Base-by-base conservation (phyloP, 345 rosid species). In the Sapria himalayana region DNA sequence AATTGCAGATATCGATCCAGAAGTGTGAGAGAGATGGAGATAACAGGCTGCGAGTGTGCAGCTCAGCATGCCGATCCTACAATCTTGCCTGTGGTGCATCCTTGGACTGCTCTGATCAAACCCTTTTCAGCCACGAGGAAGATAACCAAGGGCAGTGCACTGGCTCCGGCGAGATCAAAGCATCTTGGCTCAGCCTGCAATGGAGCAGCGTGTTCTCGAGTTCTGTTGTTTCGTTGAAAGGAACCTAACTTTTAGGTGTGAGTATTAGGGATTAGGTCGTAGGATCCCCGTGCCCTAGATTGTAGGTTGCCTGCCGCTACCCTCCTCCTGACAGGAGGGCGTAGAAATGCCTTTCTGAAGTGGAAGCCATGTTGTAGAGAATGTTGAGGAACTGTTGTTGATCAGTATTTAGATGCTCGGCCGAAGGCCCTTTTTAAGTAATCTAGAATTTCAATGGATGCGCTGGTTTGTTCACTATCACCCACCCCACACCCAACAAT, bases 1-100 rank as follows among this genome's bases (percentile, higher is more conserved):
- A n/a, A n/a, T n/a, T 40, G 24, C 76, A 89, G 98, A 91, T 91
- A 55, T 91, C 99, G 0, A 91, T 91, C 72, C 99, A 91, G 46
- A 84, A 80, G 56, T 91, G 99, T 9, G 85, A 91, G 40, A 66
- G 52, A 34, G 93, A 91, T 43, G 93, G 95, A 7, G 95, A 91
- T 69, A 76, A 91, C 60, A 65, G 99, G 60, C 76, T 84, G 9
- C 69, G 99, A 16, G 95, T 89, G 22, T 89, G 95, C 54, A 73
- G 77, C 59, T 77, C 95, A 34, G 99, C 99, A 14, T 89, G 99
- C 19, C 73, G 74, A 37, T 80, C 99, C 0, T 89, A 89, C 46
- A 89, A 89, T 38, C 58, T 54, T 46, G 99, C 93, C 0, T 89
- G 99, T 50, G 95, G 99, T 31, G 99, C 99, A 39, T 76, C 99